Percentiles rank a stretch among this genome's conserved stretches.
Conservation (phyloP, 495 filamentous ascomycete genomes). For the Bathelium albidoporum region DNA sequence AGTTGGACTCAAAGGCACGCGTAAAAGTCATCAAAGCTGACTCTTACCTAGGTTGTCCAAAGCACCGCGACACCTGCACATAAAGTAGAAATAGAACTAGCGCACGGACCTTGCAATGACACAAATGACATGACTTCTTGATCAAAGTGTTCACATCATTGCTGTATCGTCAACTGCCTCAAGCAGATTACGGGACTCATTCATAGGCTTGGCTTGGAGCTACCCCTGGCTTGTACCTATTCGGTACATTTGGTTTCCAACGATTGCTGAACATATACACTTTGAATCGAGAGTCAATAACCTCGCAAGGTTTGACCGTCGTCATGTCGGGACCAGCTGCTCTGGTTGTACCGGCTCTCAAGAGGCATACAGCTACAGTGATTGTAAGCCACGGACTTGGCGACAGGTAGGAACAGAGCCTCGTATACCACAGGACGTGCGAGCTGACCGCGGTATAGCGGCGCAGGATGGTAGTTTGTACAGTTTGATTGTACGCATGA, state of each 20-base stretch:
- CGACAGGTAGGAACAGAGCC: slow-evolving; percentile 46
- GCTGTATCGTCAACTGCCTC: not conserved
- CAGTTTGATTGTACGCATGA: slow-evolving; percentile 4
- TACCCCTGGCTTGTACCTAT: not conserved
- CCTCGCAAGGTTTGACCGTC: no score
- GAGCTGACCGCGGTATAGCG: slow-evolving; percentile 15
- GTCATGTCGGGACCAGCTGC: slow-evolving; percentile 45
- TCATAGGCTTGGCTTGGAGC: not conserved
- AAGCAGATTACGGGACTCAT: not conserved
- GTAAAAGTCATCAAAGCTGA: no score
- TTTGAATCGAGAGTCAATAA: not conserved
- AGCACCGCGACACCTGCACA: no score
- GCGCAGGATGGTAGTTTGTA: slow-evolving; percentile 29
- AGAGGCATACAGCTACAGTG: slow-evolving; percentile 84
- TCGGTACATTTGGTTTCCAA: not conserved
- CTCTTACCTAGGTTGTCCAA: no score
- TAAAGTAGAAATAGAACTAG: not conserved
- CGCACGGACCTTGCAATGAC: not conserved
- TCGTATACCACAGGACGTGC: not conserved
- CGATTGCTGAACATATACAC: not conserved
- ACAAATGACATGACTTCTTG: no score
- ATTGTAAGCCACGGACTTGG: slow-evolving; percentile 91
- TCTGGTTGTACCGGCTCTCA: slow-evolving; percentile 75
- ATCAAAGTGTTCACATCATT: not conserved
- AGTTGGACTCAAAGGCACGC: no score